Conservation (phyloP, 371 early-diverging fungal genomes). For the Blakeslea trispora region DNA sequence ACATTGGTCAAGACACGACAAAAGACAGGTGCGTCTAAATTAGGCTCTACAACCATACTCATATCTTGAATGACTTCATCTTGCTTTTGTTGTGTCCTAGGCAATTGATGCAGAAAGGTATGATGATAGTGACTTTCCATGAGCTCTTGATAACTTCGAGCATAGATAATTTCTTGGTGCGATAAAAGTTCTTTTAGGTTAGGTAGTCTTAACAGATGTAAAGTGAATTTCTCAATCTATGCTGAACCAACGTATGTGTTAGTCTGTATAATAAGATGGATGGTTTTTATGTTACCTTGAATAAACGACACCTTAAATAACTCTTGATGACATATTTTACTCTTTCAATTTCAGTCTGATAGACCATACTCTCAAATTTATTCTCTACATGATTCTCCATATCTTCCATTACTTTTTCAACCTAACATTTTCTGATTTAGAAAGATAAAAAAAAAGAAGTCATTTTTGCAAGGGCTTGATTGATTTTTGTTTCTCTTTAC, state of each 20-base stretch:
- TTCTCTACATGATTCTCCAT: slow-evolving; percentile 23
- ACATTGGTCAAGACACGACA: slow-evolving; percentile 58
- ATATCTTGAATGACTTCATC: slow-evolving; percentile 44
- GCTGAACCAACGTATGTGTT: no score
- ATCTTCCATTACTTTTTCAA: slow-evolving; percentile 20
- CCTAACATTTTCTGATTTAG: no score
- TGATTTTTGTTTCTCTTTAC: no score
- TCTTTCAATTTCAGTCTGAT: slow-evolving; percentile 83
- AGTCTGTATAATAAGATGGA: neutral
- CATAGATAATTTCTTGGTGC: slow-evolving; percentile 50
- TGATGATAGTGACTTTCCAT: slow-evolving; percentile 47
- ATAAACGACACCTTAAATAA: slow-evolving; percentile 72
- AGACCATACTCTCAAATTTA: slow-evolving; percentile 62
- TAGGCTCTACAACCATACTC: slow-evolving; percentile 63
- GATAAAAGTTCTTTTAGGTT: slow-evolving; percentile 44
- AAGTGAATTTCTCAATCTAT: slow-evolving; percentile 55
- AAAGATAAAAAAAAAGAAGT: slow-evolving; percentile 1
- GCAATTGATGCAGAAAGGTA: slow-evolving; percentile 58
- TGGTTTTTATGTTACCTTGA: slow-evolving; percentile 47
- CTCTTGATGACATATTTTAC: slow-evolving; percentile 76
- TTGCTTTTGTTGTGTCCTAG: slow-evolving; percentile 57
- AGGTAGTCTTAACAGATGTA: slow-evolving; percentile 39
- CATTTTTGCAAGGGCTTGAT: no score
- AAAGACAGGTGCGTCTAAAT: slow-evolving; percentile 75
- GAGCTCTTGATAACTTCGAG: slow-evolving; percentile 48